These are phyloP conservation scores for Leishmania arabica DNA, from an alignment of 208 protist species.

Conservation along the genomic window DNA sequence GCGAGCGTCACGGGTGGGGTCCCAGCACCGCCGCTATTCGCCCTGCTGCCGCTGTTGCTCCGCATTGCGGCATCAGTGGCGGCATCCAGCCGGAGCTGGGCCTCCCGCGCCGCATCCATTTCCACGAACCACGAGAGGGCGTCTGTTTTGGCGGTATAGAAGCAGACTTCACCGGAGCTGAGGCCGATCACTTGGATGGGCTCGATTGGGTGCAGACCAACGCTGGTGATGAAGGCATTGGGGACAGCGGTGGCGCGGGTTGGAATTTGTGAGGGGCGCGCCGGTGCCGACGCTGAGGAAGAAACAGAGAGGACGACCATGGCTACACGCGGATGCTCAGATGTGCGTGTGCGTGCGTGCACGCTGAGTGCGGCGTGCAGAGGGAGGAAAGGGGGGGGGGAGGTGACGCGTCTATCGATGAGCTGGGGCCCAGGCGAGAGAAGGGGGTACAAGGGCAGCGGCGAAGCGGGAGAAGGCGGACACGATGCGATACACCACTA, in stretches of 20 bases:
- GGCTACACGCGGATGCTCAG: background rate
- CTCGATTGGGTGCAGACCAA: constrained; percentile 43
- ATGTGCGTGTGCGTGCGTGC: background rate
- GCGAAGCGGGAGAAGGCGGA: no score
- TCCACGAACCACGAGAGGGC: constrained; percentile 35
- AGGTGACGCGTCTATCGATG: background rate
- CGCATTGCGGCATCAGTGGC: background rate
- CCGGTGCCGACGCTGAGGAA: background rate
- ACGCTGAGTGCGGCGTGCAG: no score
- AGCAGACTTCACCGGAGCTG: constrained; percentile 32
- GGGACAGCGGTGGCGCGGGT: background rate
- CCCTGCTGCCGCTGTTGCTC: background rate
- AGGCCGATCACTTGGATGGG: constrained; percentile 34
- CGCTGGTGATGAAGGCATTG: constrained; percentile 30
- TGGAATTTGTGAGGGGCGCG: background rate
- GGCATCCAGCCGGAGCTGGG: constrained; percentile 9
- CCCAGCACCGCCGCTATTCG: background rate
- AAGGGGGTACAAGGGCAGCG: background rate
- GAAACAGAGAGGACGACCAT: background rate
- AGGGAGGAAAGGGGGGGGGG: background rate
- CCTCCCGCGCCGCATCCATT: constrained; percentile 23
- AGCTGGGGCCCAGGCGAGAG: background rate
- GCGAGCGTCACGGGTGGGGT: background rate
- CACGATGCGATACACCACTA: no score
- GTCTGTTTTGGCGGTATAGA: constrained; percentile 35